Evolutionary conservation across 2,329 filamentous ascomycete genomes (phyloP), one percentile per base, ranked within the genome.

Genomic region (Cercospora citrullina): DNA sequence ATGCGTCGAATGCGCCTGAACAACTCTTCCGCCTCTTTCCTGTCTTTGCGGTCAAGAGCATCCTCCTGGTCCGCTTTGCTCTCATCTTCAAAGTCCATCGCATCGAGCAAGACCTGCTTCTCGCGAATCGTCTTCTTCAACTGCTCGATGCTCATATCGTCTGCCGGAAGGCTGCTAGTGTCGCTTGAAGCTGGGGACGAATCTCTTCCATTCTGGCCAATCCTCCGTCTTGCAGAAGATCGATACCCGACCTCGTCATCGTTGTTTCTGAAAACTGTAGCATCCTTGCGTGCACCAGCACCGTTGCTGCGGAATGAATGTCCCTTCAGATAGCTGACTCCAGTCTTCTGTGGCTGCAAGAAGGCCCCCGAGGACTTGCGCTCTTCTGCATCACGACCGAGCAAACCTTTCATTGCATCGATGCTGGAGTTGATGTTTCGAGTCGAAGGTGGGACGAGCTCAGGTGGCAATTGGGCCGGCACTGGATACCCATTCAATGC

Each of bases 291-390:
- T 55, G 84, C 84, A 60, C 85, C 81, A 39, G 85, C 84, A 16
- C 88, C 87, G 42, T 74, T 75, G 7, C 69, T 74, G 66, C 90
- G 88, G 84, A 99, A 96, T 0, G 95, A 99, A 74, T 96, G 94
- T 65, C 88, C 94, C 81, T 99, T 99, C 75, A 98, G 86, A 76
- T 98, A 98, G 81, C 94, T 98, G 18, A 99, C 94, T n/a, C 95
- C 95, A 10, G 95, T 98, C 81, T 93, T 94, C 78, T 98, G 95
- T 4, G 95, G 94, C 68, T 98, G 89, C 69, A 99, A 83, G 74
- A 94, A 91, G 8, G 94, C 94, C 3, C 95, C 94, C 1, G 92
- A 93, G 71, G 89, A 91, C 84, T 97, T 97, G 53, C 95, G 88
- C 67, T 89, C 87, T 75, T 97, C 93, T 0, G 95, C 96, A 81